A percentile compares a stretch with the other conserved stretches of the same genome.
phyloP scores from a whole-genome alignment of 768 basidiomycete species.

The Boletellus ananiceps region DNA sequence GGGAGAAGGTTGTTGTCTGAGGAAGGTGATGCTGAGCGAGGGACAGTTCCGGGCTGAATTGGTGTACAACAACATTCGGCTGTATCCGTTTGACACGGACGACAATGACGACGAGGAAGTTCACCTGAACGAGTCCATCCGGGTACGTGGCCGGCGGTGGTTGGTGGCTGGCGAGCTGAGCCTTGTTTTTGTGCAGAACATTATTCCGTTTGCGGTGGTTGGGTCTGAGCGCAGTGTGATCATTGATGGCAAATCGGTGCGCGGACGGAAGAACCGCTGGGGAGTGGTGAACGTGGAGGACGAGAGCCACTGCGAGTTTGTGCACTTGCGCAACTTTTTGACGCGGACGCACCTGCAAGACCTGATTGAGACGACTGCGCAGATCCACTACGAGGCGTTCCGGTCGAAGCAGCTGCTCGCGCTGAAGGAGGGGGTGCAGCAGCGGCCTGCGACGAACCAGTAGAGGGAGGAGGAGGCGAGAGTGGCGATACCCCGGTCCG shows the following conservation, averaged over 20 bases:
- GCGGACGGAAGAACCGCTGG: slow-evolving; percentile 97
- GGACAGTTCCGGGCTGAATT: slow-evolving; percentile 88
- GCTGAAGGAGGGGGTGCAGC: slow-evolving; percentile 90
- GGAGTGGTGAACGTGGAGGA: slow-evolving; percentile 98
- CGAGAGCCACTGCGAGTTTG: slow-evolving; percentile 95
- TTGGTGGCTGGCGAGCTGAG: slow-evolving; percentile 1
- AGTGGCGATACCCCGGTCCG: slow-evolving; percentile 14
- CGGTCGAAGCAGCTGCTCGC: slow-evolving; percentile 96
- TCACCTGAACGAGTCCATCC: slow-evolving; percentile 82
- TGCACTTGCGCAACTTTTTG: slow-evolving; percentile 95
- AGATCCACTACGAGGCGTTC: slow-evolving; percentile 99
- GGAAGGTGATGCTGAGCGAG: slow-evolving; percentile 9
- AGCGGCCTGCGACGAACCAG: slow-evolving; percentile 46
- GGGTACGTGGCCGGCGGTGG: slow-evolving; percentile 49
- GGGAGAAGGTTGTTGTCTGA: slow-evolving; percentile 8
- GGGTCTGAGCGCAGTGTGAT: slow-evolving; percentile 96
- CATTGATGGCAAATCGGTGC: slow-evolving; percentile 92
- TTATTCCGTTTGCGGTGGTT: slow-evolving; percentile 95
- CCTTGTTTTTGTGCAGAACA: slow-evolving; percentile 50
- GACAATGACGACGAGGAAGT: slow-evolving; percentile 93
- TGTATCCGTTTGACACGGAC: slow-evolving; percentile 97
- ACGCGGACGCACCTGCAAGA: slow-evolving; percentile 97
- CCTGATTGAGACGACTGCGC: slow-evolving; percentile 96
- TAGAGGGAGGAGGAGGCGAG: slow-evolving; percentile 5
- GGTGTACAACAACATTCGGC: slow-evolving; percentile 83